Base-by-base conservation (phyloP, 352 stramenopile genomes). In the Phytopythium oedochilum region DNA sequence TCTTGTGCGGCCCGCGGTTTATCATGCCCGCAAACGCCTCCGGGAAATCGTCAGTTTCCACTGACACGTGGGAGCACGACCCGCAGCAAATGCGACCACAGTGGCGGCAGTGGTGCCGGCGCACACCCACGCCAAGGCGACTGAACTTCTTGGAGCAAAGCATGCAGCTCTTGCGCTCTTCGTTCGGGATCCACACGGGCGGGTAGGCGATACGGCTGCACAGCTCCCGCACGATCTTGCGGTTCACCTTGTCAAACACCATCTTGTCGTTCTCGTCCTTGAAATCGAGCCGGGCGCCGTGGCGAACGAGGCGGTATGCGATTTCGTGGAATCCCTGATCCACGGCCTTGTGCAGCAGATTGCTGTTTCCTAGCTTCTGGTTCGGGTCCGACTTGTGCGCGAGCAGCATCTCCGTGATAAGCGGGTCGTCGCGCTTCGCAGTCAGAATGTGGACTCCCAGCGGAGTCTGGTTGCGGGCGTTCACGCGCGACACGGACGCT, bases 91-190 rank as follows among this genome's bases (percentile, higher is more conserved):
- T 67, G 14, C 83, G 80, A 0, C 84, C 86, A 57, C 86, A 96
- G 68, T 91, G 86, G 15, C 86, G 85, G 59, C 85, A 95, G 66
- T 95, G 85, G 60, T 95, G 85, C 23, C 85, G 85, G 42, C 83
- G 80, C 26, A 88, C 70, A 36, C 78, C 82, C 14, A 93, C 58
- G 23, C 62, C 63, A 3, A 94, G 62, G 26, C 64, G 66, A 20
- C 68, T 85, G 53, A 94, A 94, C 61, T 78, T 74, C 45, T 79
- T 79, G 52, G 74, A 63, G 60, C 85, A 93, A n/a, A 83, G 67
- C 83, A 95, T 95, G 63, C 85, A 95, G 54, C 63, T 68, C 46
- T 75, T 70, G 42, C 81, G 77, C 45, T 91, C 83, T 18, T 73
- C 67, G 57, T 95, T 74, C 0, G 81, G 77, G 11, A 95, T 68